A percentile compares a stretch with the other conserved stretches of the same genome.
Evolutionary conservation across 75 land plant species (phyloP).

Genomic region (Selaginella tamariscina): DNA sequence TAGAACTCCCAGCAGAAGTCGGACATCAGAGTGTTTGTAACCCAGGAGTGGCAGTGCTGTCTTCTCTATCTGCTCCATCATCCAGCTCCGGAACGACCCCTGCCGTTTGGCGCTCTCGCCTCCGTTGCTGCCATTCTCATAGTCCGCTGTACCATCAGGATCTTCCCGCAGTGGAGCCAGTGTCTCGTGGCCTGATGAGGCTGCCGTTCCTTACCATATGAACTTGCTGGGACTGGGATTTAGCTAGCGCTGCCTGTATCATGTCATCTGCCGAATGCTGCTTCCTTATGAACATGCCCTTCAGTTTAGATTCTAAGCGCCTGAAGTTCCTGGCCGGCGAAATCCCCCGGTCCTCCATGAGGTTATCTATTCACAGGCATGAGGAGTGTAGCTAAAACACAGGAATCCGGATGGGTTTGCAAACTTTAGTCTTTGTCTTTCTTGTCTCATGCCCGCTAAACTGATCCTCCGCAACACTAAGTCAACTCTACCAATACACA

Average conservation of each 20-base stretch:
- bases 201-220: background rate
- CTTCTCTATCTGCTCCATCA: slow-evolving; percentile 1
- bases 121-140: slow-evolving; percentile 20
- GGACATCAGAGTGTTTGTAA: slow-evolving; percentile 36
- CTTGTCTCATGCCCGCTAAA: no score
- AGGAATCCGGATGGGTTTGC: no score
- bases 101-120: slow-evolving; percentile 25
- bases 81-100: slow-evolving; percentile 30
- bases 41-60: slow-evolving; percentile 9
- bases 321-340: background rate
- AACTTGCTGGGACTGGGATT: background rate
- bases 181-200: background rate
- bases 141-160: background rate
- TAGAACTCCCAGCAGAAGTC: slow-evolving; percentile 49
- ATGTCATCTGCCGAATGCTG: background rate
- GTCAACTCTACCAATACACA: no score
- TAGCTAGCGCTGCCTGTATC: background rate
- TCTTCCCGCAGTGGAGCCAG: slow-evolving; percentile 6
- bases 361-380: no score
- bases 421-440: no score
- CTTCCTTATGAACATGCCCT: background rate
- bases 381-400: no score
- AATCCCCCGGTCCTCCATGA: background rate
- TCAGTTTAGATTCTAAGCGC: background rate
- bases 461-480: no score